A percentile compares a stretch with the other conserved stretches of the same genome.
These are phyloP conservation scores for Penicillium sp. DNA, from an alignment of 2,329 filamentous ascomycete species.

Conservation along the genomic window DNA sequence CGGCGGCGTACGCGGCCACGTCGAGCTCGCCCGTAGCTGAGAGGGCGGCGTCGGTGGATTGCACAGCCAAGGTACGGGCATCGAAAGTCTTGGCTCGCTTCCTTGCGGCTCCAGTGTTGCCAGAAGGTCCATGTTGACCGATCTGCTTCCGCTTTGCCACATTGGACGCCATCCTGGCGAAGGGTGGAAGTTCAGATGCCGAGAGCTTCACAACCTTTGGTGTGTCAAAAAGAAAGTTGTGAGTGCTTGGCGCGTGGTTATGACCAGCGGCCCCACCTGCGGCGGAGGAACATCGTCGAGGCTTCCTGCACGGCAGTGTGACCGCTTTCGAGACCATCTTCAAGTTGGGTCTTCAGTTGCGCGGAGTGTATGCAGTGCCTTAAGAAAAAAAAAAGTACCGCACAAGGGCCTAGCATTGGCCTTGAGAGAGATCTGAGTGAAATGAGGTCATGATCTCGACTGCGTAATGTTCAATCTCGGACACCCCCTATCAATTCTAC, in stretches of 20 bases:
- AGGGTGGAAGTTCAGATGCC: slow-evolving; percentile 5
- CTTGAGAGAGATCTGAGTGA: no score
- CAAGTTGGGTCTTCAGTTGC: no score
- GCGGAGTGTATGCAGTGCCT: no score
- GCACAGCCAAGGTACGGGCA: slow-evolving; percentile 40
- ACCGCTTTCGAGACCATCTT: no score
- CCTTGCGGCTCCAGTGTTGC: slow-evolving; percentile 25
- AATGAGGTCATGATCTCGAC: no score
- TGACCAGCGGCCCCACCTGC: slow-evolving; percentile 12
- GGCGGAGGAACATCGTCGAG: no score
- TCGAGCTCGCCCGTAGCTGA: slow-evolving; percentile 72
- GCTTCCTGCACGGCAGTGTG: no score
- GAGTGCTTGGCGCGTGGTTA: slow-evolving; percentile 22
- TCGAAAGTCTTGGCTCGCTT: slow-evolving; percentile 42
- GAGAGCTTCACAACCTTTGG: background rate
- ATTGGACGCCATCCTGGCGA: slow-evolving; percentile 29
- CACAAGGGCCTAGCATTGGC: no score
- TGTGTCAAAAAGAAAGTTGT: slow-evolving; percentile 13
- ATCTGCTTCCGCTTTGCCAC: slow-evolving; percentile 30
- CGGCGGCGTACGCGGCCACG: slow-evolving; percentile 73
- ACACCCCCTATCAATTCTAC: no score
- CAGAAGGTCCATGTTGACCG: slow-evolving; percentile 13
- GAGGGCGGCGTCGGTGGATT: slow-evolving; percentile 42
- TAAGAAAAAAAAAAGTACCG: no score
- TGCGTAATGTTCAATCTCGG: background rate